Base-by-base conservation (phyloP, 208 protist genomes). In the Crithidia expoeki region DNA sequence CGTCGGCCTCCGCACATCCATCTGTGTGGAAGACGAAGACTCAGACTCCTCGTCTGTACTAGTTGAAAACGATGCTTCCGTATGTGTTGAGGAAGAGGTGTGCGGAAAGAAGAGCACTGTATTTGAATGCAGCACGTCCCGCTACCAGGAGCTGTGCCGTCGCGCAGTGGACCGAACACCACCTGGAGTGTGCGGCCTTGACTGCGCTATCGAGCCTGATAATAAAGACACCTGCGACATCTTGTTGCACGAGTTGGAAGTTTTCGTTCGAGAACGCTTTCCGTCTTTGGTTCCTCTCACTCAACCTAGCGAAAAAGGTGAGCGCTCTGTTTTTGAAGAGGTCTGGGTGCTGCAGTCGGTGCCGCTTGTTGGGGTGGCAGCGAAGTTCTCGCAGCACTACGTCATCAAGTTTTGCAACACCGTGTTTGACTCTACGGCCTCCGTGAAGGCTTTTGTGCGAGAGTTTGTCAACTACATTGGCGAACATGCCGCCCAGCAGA, bases 331-430 rank as follows among this genome's bases (percentile, higher is more conserved):
- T 23, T 81, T 81, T 25, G 50, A 73, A 3, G 77, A 84, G 14
- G 75, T 90, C 42, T 71, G 88, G 32, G 75, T 92, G 25, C 70
- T 92, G 72, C 55, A 81, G 25, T 94, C 85, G 4, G 27, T 59
- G 2, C 58, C 76, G 38, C 70, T 77, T 14, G 19, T 27, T n/a
- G 64, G 65, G 6, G 40, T 23, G 7, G 55, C 63, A 0, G 19
- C 36, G 25, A 96, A 96, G 75, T 96, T 93, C 57, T 94, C 88
- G 10, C 88, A 94, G 60, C 91, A 96, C 59, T 94, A 94, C 70
- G 52, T 94, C 28, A 61, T 96, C 10, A 90, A 92, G 56, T 77
- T 92, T 16, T 38, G 58, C 32, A 36, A 65, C 14, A 76, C 63
- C 38, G 76, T 82, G 46, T 92, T 94, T 69, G 58, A 72, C 34